Base-by-base conservation (phyloP, 176 grass and related monocot species). In the Hordeum marinum region DNA sequence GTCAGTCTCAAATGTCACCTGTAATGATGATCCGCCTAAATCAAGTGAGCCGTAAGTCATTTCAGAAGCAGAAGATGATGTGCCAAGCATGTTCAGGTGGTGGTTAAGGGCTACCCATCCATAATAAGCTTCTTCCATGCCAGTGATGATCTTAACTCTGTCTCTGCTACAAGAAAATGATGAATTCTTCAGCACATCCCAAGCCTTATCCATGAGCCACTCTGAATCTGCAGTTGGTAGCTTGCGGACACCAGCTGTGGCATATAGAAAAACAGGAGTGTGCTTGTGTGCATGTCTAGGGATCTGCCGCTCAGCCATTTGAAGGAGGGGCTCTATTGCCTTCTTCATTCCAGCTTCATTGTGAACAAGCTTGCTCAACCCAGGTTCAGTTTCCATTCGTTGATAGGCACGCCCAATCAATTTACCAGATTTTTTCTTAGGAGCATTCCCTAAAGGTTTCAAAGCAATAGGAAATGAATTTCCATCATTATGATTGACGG, bases 51-150 rank as follows among this genome's bases (percentile, higher is more conserved):
- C 96, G 80, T 90, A 98, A 11, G 93, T 96, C 88, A 80, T 87
- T 89, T 84, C 87, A 80, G 88, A 84, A 68, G 90, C 87, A 82
- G 88, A 84, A 68, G 90, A 80, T 50, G 85, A 89, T 58, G 90
- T 87, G 91, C 91, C 91, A 52, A 98, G 79, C 83, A 94, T 87
- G 46, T 94, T 87, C 86, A 90, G 84, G 60, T 92, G 81, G 79
- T 96, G 91, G 80, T 98, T 98, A 80, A 98, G 85, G 75, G 93
- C 96, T 79, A 98, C 92, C 96, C 96, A 98, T 71, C 96, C 96
- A 94, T 92, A 98, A 92, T 98, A 98, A 70, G 96, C 96, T 90
- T 98, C 96, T 21, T 98, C 96, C 91, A 96, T 98, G 25, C 96
- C 96, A 80, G 46, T 95, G 71, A 98, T 98, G 40, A 90, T 94